Conservation (phyloP, 2,329 filamentous ascomycete genomes). For the Colletotrichum simmondsii region DNA sequence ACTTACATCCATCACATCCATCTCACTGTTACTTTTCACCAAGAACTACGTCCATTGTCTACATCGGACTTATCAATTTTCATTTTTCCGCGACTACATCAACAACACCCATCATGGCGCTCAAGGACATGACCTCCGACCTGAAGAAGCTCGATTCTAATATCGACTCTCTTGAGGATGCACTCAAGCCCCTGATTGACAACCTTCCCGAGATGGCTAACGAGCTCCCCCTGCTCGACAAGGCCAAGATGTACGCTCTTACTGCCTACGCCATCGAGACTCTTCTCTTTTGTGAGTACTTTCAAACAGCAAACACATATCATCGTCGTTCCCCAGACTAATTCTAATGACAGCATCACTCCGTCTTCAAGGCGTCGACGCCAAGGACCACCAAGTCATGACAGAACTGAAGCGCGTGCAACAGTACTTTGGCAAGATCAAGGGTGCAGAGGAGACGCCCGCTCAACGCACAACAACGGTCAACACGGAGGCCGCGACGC, state of each 20-base stretch:
- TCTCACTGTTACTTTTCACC: neutral
- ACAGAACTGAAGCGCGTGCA: conserved; percentile 86
- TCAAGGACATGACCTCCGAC: conserved; percentile 71
- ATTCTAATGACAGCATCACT: conserved; percentile 69
- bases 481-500: conserved; percentile 80
- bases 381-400: conserved; percentile 87
- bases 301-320: neutral
- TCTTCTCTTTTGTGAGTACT: conserved; percentile 80
- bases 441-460: conserved; percentile 74
- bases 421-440: conserved; percentile 94
- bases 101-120: conserved; percentile 45
- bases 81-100: neutral
- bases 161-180: conserved; percentile 81
- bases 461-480: conserved; percentile 64
- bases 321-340: neutral
- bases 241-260: conserved; percentile 92
- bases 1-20: neutral
- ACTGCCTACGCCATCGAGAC: conserved; percentile 91
- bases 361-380: conserved; percentile 80
- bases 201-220: conserved; percentile 75
- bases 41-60: no score
- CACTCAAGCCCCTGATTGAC: conserved; percentile 78
- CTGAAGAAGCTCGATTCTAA: conserved; percentile 81
- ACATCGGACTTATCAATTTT: neutral
- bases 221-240: conserved; percentile 91